These are phyloP conservation scores for Urtica urens DNA, from an alignment of 306 rosid species.

Conservation along the genomic window DNA sequence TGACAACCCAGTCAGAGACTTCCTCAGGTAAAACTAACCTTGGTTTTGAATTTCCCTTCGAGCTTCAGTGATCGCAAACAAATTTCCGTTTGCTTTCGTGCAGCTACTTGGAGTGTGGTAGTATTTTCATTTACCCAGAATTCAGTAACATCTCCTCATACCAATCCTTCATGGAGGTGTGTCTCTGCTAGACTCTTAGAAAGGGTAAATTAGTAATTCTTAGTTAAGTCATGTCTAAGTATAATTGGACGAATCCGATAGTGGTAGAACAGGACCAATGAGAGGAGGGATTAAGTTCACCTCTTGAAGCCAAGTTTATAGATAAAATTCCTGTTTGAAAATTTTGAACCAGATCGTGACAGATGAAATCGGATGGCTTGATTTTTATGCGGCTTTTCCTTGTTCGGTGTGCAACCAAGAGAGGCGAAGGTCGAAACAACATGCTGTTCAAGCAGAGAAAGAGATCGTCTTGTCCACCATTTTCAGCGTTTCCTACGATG, in stretches of 20 bases:
- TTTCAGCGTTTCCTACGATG: conserved; percentile 55
- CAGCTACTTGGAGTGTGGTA: conserved; percentile 71
- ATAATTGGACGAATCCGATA: too few relatives aligned
- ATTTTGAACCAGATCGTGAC: conserved; percentile 58
- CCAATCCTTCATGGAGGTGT: conserved; percentile 66
- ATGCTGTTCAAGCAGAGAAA: conserved; percentile 48
- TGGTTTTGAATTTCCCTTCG: conserved; percentile 8
- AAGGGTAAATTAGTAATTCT: conserved; percentile 4
- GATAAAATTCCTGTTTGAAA: too few relatives aligned
- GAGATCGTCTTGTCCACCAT: conserved; percentile 43
- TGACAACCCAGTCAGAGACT: conserved; percentile 52
- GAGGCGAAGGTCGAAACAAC: conserved; percentile 34
- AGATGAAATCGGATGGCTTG: conserved; percentile 66
- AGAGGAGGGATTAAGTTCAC: too few relatives aligned
- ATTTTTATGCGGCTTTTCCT: conserved; percentile 42
- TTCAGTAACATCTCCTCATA: conserved; percentile 36
- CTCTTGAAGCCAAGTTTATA: too few relatives aligned
- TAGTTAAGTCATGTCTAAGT: conserved; percentile 8
- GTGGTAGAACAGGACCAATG: too few relatives aligned
- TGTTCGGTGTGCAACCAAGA: conserved; percentile 22
- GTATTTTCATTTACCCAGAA: conserved; percentile 48
- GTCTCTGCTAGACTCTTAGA: conserved; percentile 12
- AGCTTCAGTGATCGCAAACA: conserved; percentile 6
- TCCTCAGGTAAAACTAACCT: conserved; percentile 70
- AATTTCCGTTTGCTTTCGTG: conserved; percentile 19